Conservation (phyloP, 2,329 filamentous ascomycete species). For the Hypomyces perniciosus region DNA sequence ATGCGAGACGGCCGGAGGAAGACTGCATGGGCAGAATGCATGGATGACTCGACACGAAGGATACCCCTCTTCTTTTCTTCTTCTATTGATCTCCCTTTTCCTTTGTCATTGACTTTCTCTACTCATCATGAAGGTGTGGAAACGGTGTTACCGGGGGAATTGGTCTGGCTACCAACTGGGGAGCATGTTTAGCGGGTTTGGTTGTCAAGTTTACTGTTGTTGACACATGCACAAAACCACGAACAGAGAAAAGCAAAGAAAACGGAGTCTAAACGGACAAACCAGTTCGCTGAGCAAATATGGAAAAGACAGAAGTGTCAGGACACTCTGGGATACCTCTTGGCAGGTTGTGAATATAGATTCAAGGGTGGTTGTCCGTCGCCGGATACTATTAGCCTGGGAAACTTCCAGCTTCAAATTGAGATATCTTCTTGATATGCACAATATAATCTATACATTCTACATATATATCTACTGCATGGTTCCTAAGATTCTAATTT, state of each 20-base stretch:
- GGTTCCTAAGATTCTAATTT: not conserved
- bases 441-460: not conserved
- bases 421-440: not conserved
- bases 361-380: constrained; percentile 33
- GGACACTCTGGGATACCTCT: constrained; percentile 18
- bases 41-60: constrained; percentile 40
- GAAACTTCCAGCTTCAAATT: constrained; percentile 2
- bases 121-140: constrained; percentile 6
- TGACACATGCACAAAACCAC: constrained; percentile 10
- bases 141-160: constrained; percentile 2
- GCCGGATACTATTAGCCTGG: constrained; percentile 29
- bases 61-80: constrained; percentile 35
- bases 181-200: constrained; percentile 6
- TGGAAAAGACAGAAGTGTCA: constrained; percentile 21
- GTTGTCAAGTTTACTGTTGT: not conserved
- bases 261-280: constrained; percentile 4
- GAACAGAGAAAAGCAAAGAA: constrained; percentile 14
- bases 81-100: constrained; percentile 16
- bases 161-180: constrained; percentile 20
- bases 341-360: constrained; percentile 33
- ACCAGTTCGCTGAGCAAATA: constrained; percentile 14
- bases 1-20: constrained; percentile 21
- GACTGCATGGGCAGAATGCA: constrained; percentile 37
- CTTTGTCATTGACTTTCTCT: constrained; percentile 17
- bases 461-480: not conserved